Conservation (phyloP, 768 basidiomycete genomes). For the Suillus fuscotomentosus region DNA sequence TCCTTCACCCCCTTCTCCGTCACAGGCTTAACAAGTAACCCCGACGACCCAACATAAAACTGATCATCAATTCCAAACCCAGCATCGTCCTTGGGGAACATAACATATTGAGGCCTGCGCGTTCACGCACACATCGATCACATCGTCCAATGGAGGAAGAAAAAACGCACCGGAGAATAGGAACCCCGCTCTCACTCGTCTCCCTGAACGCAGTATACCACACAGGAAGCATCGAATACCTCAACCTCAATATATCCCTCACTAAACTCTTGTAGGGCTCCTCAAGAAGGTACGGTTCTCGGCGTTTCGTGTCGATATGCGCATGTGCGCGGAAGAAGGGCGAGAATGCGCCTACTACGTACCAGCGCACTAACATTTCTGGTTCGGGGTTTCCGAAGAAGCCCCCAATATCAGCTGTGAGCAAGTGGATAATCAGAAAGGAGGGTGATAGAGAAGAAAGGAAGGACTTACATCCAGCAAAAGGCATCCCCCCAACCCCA, state of each 20-base stretch:
- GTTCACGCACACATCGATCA: neutral
- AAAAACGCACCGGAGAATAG: conserved; percentile 69
- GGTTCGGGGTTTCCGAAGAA: conserved; percentile 97
- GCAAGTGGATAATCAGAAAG: neutral
- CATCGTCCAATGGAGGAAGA: neutral
- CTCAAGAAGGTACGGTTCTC: conserved; percentile 91
- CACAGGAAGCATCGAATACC: conserved; percentile 85
- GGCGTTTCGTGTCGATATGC: conserved; percentile 95
- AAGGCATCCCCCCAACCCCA: conserved; percentile 87
- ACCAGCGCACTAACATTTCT: conserved; percentile 97
- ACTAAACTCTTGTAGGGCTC: conserved; percentile 87
- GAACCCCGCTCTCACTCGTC: conserved; percentile 75
- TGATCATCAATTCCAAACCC: conserved; percentile 95
- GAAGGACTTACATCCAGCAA: conserved; percentile 74
- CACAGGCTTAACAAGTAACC: conserved; percentile 90
- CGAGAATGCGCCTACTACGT: conserved; percentile 90
- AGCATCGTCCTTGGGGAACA: conserved; percentile 84
- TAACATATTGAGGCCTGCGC: conserved; percentile 90
- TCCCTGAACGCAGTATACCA: conserved; percentile 99
- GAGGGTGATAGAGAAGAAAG: neutral
- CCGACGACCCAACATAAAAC: conserved; percentile 86
- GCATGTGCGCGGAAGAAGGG: conserved; percentile 99
- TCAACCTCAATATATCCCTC: conserved; percentile 71
- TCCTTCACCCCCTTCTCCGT: conserved; percentile 69
- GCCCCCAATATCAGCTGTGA: conserved; percentile 91